Conservation (phyloP, 331 rosid genomes). For the Erythrophleum ivorense region DNA sequence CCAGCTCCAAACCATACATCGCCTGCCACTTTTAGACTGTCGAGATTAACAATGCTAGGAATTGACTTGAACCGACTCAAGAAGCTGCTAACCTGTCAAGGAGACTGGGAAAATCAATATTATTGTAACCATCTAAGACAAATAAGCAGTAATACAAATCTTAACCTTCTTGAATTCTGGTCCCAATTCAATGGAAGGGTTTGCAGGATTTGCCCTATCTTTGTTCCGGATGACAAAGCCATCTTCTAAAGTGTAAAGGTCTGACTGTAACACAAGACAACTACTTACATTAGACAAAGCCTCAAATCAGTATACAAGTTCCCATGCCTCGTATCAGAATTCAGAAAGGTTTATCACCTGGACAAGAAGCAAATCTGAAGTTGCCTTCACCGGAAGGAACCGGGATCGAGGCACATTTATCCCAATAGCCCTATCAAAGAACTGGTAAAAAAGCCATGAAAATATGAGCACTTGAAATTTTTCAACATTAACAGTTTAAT, state of each 20-base stretch:
- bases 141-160: slow-evolving; percentile 20
- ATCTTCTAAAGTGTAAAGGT: slow-evolving; percentile 79
- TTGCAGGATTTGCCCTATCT: slow-evolving; percentile 77
- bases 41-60: slow-evolving; percentile 88
- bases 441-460: slow-evolving; percentile 54
- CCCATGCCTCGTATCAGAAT: slow-evolving; percentile 24
- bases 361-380: slow-evolving; percentile 99
- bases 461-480: slow-evolving; percentile 25
- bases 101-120: slow-evolving; percentile 33
- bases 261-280: slow-evolving; percentile 67
- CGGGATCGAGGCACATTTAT: slow-evolving; percentile 94
- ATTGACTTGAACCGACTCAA: slow-evolving; percentile 85
- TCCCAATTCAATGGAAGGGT: slow-evolving; percentile 92
- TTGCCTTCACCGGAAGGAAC: slow-evolving; percentile 95
- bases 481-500: slow-evolving; percentile 27
- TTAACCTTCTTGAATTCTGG: slow-evolving; percentile 94
- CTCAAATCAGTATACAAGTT: slow-evolving; percentile 28
- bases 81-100: slow-evolving; percentile 75
- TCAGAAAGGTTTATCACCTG: slow-evolving; percentile 61
- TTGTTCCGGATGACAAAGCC: slow-evolving; percentile 74
- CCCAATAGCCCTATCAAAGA: slow-evolving; percentile 90
- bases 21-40: slow-evolving; percentile 82
- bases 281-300: slow-evolving; percentile 23
- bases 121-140: slow-evolving; percentile 31
- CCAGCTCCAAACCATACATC: slow-evolving; percentile 93